phyloP scores from a whole-genome alignment of 352 stramenopile species.

The Phytopythium delawarense region DNA sequence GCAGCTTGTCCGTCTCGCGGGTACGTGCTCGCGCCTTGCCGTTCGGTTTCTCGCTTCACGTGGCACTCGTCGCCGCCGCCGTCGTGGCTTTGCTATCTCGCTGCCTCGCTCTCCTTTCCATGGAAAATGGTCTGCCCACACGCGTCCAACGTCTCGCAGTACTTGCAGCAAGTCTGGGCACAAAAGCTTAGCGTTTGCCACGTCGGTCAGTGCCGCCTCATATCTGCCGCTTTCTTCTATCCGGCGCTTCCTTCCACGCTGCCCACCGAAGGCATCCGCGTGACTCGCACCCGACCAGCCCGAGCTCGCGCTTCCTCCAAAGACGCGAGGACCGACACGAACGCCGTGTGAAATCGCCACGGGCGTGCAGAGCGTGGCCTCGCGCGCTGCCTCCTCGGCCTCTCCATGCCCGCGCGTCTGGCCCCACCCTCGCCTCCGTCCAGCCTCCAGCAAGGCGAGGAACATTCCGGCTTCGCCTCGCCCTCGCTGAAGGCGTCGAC shows the following conservation, averaged over 20 bases:
- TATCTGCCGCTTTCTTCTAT: not conserved
- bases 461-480: not conserved
- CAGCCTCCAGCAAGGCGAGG: not conserved
- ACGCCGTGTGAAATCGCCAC: constrained; percentile 1
- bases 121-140: not conserved
- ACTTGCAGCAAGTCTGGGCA: not conserved
- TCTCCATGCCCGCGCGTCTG: not conserved
- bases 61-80: not conserved
- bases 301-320: not conserved
- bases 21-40: not conserved
- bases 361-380: not conserved
- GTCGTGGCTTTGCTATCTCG: not conserved
- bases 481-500: not conserved
- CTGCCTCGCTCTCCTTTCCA: not conserved
- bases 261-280: not conserved
- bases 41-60: not conserved
- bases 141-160: not conserved
- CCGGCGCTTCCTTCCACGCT: not conserved
- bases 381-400: not conserved
- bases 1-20: not conserved
- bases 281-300: not conserved
- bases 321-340: not conserved
- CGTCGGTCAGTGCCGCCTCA: not conserved
- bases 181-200: not conserved
- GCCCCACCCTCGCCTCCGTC: not conserved